A percentile compares a stretch with the other conserved stretches of the same genome.
Conservation (phyloP, 2,329 filamentous ascomycete genomes). For the Waltergamsia citrina region DNA sequence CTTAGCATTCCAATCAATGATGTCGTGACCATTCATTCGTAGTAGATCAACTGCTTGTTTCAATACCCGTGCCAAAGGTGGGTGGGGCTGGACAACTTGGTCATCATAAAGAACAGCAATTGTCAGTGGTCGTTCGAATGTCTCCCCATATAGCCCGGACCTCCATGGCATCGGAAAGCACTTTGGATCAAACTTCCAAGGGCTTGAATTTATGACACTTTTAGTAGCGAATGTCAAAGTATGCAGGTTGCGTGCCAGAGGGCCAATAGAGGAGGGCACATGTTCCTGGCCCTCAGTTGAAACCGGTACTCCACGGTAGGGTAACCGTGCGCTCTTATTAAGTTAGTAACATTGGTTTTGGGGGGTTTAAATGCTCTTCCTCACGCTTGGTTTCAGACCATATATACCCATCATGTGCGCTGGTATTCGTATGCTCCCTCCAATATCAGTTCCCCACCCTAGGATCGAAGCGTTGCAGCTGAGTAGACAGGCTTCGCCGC, state of each 20-base stretch:
- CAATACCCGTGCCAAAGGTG: conserved; percentile 38
- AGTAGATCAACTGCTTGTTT: conserved; percentile 25
- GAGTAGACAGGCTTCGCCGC: conserved; percentile 73
- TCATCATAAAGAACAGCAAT: conserved; percentile 43
- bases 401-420: conserved; percentile 89
- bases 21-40: conserved; percentile 37
- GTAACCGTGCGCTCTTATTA: conserved; percentile 41
- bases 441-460: conserved; percentile 88
- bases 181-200: conserved; percentile 45
- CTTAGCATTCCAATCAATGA: conserved; percentile 40
- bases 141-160: conserved; percentile 27
- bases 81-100: conserved; percentile 43
- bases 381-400: conserved; percentile 19
- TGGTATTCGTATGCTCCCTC: conserved; percentile 76
- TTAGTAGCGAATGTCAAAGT: conserved; percentile 40
- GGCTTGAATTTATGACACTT: conserved; percentile 32
- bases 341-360: background rate
- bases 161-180: conserved; percentile 46
- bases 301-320: conserved; percentile 48
- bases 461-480: conserved; percentile 70
- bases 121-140: conserved; percentile 31
- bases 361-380: conserved; percentile 2
- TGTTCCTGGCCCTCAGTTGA: conserved; percentile 57
- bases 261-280: conserved; percentile 52
- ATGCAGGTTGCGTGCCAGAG: conserved; percentile 34